Evolutionary conservation across 176 grass and related monocot species (phyloP).

Genomic region (Cocos nucifera): DNA sequence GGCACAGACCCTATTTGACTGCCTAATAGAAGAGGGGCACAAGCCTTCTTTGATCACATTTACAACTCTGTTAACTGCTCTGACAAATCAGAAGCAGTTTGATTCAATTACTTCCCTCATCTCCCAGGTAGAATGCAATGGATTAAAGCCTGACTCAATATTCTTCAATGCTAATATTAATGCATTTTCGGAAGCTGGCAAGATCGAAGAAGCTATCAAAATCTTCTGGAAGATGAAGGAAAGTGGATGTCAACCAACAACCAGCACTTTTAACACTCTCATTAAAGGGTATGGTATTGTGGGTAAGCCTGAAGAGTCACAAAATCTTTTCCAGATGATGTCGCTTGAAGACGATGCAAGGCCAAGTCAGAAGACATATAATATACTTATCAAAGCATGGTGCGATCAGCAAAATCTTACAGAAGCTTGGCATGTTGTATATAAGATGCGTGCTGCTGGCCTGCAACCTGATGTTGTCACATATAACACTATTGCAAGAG

Average conservation of each 20-base stretch:
- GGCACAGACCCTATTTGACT: conserved; percentile 38
- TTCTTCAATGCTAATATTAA: conserved; percentile 93
- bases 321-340: conserved; percentile 77
- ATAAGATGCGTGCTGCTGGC: conserved; percentile 45
- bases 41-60: conserved; percentile 75
- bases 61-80: conserved; percentile 51
- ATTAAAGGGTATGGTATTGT: conserved; percentile 86
- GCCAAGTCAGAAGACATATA: conserved; percentile 69
- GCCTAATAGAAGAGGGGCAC: conserved; percentile 60
- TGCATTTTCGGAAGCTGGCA: conserved; percentile 62
- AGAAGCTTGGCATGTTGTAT: conserved; percentile 52
- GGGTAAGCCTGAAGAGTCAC: conserved; percentile 56
- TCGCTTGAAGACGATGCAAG: conserved; percentile 16
- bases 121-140: conserved; percentile 49
- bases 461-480: conserved; percentile 74
- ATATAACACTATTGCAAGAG: conserved; percentile 81
- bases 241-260: conserved; percentile 48
- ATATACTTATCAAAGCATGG: conserved; percentile 93
- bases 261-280: conserved; percentile 89
- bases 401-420: conserved; percentile 59
- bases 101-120: conserved; percentile 58
- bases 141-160: conserved; percentile 70
- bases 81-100: conserved; percentile 63
- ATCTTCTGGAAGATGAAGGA: conserved; percentile 79
- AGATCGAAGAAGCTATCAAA: conserved; percentile 70